These are phyloP conservation scores for Hordeum vulgare DNA, from an alignment of 176 grass and related monocot genomes.

Conservation along the genomic window MorexV3_pseudomolecules_assembly NC_058518.1:471792133-471792632, in stretches of 20 bases:
- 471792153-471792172: no score
- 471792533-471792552: no score
- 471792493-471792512: not conserved
- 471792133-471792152: no score
- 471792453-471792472: conserved; percentile 38
- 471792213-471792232: not conserved
- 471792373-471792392: not conserved
- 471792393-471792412: no score
- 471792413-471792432: not conserved
- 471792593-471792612: no score
- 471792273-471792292: not conserved
- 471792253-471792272: not conserved
- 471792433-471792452: conserved; percentile 43
- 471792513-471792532: not conserved
- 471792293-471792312: not conserved
- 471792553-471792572: no score
- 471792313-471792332: conserved; percentile 42
- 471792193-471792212: not conserved
- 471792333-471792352: conserved; percentile 40
- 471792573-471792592: no score
- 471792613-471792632: no score
- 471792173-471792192: not conserved
- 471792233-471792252: not conserved
- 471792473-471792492: conserved; percentile 21
- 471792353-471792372: conserved; percentile 20